Evolutionary conservation across 176 grass and related monocot species (phyloP).

Genomic region (Aegilops sharonensis): DNA sequence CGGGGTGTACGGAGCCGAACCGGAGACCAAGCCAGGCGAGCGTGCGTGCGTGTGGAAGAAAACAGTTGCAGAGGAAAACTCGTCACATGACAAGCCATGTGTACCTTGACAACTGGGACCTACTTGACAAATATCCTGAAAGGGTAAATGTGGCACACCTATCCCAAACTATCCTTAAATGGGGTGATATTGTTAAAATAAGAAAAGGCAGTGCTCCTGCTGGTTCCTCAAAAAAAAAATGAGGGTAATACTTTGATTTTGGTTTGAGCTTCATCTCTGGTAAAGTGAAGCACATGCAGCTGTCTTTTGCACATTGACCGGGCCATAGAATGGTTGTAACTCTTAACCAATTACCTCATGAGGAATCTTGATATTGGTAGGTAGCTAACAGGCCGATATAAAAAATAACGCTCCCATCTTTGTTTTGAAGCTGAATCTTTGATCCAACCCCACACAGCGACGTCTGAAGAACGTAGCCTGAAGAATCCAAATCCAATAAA

Average conservation of each 20-base stretch:
- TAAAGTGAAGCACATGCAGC: neutral
- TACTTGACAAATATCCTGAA: too few species aligned
- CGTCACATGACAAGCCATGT: too few species aligned
- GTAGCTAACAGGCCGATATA: neutral
- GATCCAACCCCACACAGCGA: neutral
- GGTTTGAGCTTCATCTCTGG: neutral
- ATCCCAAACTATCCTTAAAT: too few species aligned
- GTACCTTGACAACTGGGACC: too few species aligned
- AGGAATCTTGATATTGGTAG: neutral
- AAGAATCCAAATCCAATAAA: constrained; percentile 23
- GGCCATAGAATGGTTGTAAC: neutral
- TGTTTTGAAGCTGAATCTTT: constrained; percentile 18
- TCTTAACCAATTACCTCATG: neutral
- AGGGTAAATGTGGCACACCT: too few species aligned
- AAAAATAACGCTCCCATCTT: neutral
- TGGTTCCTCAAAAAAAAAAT: too few species aligned
- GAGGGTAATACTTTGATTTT: neutral
- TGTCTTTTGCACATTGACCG: neutral
- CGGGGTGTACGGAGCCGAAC: too few species aligned
- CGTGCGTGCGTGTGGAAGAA: too few species aligned
- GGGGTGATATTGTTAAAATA: too few species aligned
- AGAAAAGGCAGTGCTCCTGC: too few species aligned
- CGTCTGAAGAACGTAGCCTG: constrained; percentile 22
- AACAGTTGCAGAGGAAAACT: too few species aligned
- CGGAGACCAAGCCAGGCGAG: too few species aligned